phyloP scores from a whole-genome alignment of 345 rosid species.

The Brassica nigra region DNA sequence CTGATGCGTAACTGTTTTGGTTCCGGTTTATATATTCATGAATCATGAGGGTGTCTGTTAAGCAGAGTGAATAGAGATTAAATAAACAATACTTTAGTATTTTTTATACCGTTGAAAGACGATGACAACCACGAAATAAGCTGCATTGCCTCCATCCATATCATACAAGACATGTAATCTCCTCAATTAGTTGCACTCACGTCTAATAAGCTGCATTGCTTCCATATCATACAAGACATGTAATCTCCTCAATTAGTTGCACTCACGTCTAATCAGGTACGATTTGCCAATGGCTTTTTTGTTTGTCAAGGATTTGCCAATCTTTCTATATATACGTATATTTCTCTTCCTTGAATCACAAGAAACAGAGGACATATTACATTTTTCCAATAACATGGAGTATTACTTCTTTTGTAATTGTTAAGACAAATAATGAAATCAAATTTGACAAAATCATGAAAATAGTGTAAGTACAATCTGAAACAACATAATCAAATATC shows the following conservation, averaged over 20 bases:
- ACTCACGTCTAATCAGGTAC: constrained; percentile 27
- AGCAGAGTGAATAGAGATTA: neutral
- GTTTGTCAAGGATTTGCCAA: no score
- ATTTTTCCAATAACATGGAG: neutral
- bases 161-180: constrained; percentile 23
- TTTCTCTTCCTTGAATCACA: neutral
- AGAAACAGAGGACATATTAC: neutral
- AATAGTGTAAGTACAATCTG: no score
- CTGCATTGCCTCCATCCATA: neutral
- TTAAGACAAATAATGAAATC: neutral
- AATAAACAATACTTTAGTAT: neutral
- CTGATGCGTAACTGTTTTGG: neutral
- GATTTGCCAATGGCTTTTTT: neutral
- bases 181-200: constrained; percentile 28
- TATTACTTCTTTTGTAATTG: neutral
- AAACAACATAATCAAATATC: no score
- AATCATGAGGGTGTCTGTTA: neutral
- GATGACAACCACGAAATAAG: constrained; percentile 39
- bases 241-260: constrained; percentile 21
- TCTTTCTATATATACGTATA: neutral
- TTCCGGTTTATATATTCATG: neutral
- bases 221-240: constrained; percentile 22
- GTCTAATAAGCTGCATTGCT: constrained; percentile 21
- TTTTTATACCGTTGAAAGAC: constrained; percentile 27
- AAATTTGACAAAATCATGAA: no score